Base-by-base conservation (phyloP, 1,284 basidiomycete species). In the Sanghuangporus sanghuang region DNA sequence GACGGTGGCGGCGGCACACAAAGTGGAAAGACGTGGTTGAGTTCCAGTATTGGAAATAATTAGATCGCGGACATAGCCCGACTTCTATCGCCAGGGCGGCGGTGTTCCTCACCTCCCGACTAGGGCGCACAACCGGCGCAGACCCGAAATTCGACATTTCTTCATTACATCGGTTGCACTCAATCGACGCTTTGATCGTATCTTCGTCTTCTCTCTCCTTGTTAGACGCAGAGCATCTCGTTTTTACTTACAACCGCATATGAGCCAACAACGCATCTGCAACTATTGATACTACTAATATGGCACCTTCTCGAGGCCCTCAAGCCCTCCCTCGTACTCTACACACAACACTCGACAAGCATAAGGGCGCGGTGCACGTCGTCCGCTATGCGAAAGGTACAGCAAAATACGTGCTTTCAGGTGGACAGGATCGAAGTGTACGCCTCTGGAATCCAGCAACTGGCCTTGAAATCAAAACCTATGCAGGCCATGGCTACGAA, bases 401-500 rank as follows among this genome's bases (percentile, higher is more conserved):
- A 1, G 89, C 90, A 57, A 93, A 92, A 68, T 99, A 99, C 73
- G 78, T 95, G 62, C 81, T 99, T 18, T 90, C 93, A 0, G 97
- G 95, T 8, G 95, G 95, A 16, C 88, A 93, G 72, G 97, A 99
- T 76, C 85, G 95, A 55, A 86, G 88, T 1, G 85, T 99, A 56
- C 84, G 90, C 55, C 85, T 99, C 32, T 98, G 95, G 92, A 99
- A 98, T 75, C 91, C 94, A 0, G 79, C 79, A 59, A 74, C 83
- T 16, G 95, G 93, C 21, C 82, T 86, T n/a, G 87, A 96, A 75
- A 92, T 99, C 77, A 96, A 97, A 77, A 76, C 82, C 0, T 99
- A 98, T 72, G 78, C 85, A 50, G 93, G 92, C 1, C 96, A 99
- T 74, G 93, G 92, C 39, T 96, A 98, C 72, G 95, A 98, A 72